phyloP scores from a whole-genome alignment of 495 filamentous ascomycete species.

The Xylaria acuta region DNA sequence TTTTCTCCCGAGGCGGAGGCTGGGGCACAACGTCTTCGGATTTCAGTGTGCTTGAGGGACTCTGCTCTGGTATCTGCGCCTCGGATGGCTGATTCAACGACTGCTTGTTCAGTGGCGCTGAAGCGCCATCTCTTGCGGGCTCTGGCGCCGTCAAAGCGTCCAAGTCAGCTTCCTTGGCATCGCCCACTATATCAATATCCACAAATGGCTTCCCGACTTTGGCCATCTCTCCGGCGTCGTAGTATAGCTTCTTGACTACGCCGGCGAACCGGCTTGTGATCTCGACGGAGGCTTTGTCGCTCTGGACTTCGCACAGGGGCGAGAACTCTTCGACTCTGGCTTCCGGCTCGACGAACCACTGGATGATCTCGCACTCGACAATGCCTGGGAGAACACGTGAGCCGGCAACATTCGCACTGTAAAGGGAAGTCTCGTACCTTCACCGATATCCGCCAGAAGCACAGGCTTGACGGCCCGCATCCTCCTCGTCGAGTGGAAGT shows the following conservation, averaged over 20 bases:
- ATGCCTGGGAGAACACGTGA: constrained; percentile 66
- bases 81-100: constrained; percentile 29
- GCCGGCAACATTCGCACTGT: neutral
- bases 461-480: constrained; percentile 79
- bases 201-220: constrained; percentile 87
- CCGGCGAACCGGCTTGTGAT: constrained; percentile 96
- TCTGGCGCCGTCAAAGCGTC: constrained; percentile 48
- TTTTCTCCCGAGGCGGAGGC: constrained; percentile 34
- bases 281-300: constrained; percentile 98
- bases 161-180: constrained; percentile 55
- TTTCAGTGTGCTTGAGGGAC: constrained; percentile 12
- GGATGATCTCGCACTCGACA: constrained; percentile 97
- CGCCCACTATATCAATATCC: constrained; percentile 74
- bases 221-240: constrained; percentile 94
- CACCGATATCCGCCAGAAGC: constrained; percentile 92
- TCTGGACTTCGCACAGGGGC: constrained; percentile 95
- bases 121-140: constrained; percentile 31
- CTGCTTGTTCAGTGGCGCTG: constrained; percentile 34
- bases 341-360: constrained; percentile 98
- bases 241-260: constrained; percentile 94
- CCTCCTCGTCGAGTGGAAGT: constrained; percentile 67
- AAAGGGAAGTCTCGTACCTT: constrained; percentile 62
- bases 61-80: constrained; percentile 23
- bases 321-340: constrained; percentile 98
- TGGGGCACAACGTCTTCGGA: constrained; percentile 22